phyloP scores from a whole-genome alignment of 2,329 filamentous ascomycete genomes.

The Lachnellula suecica region DNA sequence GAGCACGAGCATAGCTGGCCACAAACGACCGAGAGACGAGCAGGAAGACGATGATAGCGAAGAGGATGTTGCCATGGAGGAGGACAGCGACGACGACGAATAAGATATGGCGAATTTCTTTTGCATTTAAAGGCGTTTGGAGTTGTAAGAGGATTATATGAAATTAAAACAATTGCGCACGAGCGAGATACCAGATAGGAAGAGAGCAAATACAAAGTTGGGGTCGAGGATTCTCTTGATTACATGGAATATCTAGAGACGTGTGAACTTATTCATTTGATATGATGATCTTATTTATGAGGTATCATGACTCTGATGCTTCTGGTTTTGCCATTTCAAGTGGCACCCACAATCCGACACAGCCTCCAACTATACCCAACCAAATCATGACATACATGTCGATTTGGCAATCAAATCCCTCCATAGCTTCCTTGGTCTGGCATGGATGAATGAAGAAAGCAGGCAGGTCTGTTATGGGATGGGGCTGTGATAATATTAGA shows the following conservation, averaged over 20 bases:
- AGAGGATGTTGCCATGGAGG: constrained; percentile 67
- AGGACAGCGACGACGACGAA: constrained; percentile 44
- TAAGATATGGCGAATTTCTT: neutral
- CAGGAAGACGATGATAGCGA: constrained; percentile 66
- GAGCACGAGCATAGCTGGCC: constrained; percentile 52
- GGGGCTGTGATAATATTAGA: constrained; percentile 37
- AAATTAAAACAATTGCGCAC: constrained; percentile 7
- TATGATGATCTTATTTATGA: too few relatives aligned
- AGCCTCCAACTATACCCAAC: constrained; percentile 82
- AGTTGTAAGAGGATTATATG: constrained; percentile 11
- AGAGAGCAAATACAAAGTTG: neutral
- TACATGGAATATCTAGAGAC: too few relatives aligned
- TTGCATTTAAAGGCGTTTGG: constrained; percentile 25
- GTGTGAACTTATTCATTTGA: too few relatives aligned
- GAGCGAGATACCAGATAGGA: constrained; percentile 4
- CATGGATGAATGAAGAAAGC: constrained; percentile 94
- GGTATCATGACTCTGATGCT: neutral
- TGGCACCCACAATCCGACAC: constrained; percentile 77
- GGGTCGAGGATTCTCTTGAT: too few relatives aligned
- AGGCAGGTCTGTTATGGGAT: constrained; percentile 76
- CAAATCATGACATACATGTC: constrained; percentile 80
- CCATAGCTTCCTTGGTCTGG: constrained; percentile 79
- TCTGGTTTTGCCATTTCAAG: constrained; percentile 55
- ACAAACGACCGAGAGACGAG: constrained; percentile 72
- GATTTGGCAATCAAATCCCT: constrained; percentile 55